These are phyloP conservation scores for Solanum aculeatissimum DNA, from an alignment of 305 asterid species.

Conservation along the genomic window DNA sequence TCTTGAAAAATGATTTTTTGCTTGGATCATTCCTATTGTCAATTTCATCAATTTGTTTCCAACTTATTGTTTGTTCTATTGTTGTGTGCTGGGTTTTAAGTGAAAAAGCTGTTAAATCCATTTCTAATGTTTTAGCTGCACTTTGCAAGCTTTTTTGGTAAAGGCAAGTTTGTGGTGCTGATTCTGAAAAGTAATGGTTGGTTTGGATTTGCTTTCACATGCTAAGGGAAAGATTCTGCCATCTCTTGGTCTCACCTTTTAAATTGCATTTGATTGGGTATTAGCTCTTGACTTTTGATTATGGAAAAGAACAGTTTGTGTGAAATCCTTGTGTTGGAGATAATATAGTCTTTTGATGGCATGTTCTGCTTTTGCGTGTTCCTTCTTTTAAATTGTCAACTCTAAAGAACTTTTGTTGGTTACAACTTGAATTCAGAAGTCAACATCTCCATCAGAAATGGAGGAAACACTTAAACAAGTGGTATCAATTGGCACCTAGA, in stretches of 20 bases:
- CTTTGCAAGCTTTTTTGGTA: background rate
- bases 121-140: background rate
- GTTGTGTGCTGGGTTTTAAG: background rate
- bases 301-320: background rate
- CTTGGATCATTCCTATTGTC: background rate
- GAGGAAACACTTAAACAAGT: background rate
- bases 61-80: background rate
- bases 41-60: background rate
- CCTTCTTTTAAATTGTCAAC: background rate
- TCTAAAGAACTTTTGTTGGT: background rate
- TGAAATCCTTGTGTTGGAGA: background rate
- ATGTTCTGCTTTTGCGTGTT: background rate
- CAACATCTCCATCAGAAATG: background rate
- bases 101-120: background rate
- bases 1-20: background rate
- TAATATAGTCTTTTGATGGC: background rate
- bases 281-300: background rate
- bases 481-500: background rate
- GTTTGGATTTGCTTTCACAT: background rate
- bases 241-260: background rate
- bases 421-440: background rate
- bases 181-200: background rate
- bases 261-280: background rate
- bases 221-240: background rate
- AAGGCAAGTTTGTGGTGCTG: background rate